Conservation (phyloP, 148 eudicot genomes). For the Pouteria glomerata region DNA sequence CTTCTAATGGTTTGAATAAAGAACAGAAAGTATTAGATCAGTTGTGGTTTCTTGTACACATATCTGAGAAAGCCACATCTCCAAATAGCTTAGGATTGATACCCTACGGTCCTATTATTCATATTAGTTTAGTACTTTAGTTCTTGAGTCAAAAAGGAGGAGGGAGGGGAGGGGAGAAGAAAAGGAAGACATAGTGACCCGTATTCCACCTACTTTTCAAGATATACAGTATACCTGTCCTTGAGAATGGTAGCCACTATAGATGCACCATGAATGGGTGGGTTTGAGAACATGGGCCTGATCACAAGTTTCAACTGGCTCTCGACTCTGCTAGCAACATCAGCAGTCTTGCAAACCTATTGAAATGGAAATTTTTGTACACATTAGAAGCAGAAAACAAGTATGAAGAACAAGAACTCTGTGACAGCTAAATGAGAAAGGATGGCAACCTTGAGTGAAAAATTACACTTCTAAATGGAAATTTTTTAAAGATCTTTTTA, state of each 20-base stretch:
- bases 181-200: not conserved
- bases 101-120: not conserved
- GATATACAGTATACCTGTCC: slow-evolving; percentile 56
- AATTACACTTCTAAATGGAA: not conserved
- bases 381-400: slow-evolving; percentile 7
- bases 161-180: too few species aligned
- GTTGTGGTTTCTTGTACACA: not conserved
- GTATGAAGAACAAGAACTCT: not conserved
- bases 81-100: not conserved
- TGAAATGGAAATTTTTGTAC: slow-evolving; percentile 4
- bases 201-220: not conserved
- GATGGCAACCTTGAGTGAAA: not conserved
- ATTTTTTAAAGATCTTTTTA: too few species aligned
- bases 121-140: not conserved
- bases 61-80: not conserved
- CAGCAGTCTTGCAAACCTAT: slow-evolving; percentile 91
- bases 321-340: slow-evolving; percentile 84
- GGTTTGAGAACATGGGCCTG: slow-evolving; percentile 95
- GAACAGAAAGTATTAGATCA: too few species aligned
- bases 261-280: slow-evolving; percentile 96
- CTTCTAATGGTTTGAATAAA: too few species aligned
- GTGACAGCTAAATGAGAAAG: not conserved
- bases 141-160: too few species aligned
- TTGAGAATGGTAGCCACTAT: slow-evolving; percentile 90
- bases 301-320: slow-evolving; percentile 95